phyloP scores from a whole-genome alignment of 106 monocot species.

The Dioscorea alata region DNA sequence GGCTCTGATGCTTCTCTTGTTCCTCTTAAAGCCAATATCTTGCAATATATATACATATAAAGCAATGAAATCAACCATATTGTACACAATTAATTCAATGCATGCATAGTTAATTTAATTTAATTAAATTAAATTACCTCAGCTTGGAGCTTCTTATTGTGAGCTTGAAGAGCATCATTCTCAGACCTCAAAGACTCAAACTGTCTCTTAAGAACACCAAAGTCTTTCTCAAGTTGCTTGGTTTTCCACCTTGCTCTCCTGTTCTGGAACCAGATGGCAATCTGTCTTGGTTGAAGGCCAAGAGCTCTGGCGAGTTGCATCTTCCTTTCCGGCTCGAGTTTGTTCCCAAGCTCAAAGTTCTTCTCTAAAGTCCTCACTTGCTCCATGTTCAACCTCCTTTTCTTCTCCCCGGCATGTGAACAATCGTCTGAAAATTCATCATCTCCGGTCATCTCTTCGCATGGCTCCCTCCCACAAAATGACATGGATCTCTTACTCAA shows the following conservation, averaged over 20 bases:
- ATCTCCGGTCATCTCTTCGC: constrained; percentile 37
- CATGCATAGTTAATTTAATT: too few species aligned
- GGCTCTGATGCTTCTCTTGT: constrained; percentile 50
- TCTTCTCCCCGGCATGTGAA: constrained; percentile 67
- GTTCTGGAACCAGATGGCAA: constrained; percentile 97
- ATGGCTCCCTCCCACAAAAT: constrained; percentile 26
- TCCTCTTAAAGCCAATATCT: constrained; percentile 71
- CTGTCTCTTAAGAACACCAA: constrained; percentile 68
- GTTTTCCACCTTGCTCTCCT: constrained; percentile 93
- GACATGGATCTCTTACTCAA: constrained; percentile 56
- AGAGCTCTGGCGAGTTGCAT: constrained; percentile 68
- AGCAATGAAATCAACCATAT: too few species aligned
- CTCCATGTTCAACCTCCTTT: constrained; percentile 83
- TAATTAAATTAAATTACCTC: constrained; percentile 33
- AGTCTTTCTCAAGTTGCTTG: constrained; percentile 84
- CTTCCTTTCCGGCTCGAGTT: constrained; percentile 89
- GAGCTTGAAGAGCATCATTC: constrained; percentile 58
- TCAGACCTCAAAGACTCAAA: constrained; percentile 55
- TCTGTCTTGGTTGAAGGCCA: constrained; percentile 75
- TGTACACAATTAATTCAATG: too few species aligned
- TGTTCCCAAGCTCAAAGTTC: constrained; percentile 86
- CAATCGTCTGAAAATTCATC: constrained; percentile 83
- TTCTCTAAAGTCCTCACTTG: constrained; percentile 86
- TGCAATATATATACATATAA: too few species aligned
- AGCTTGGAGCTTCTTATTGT: constrained; percentile 81